Evolutionary conservation across 495 filamentous ascomycete genomes (phyloP), one percentile per base, ranked within the genome.

Genomic region (Xylaria grammica): DNA sequence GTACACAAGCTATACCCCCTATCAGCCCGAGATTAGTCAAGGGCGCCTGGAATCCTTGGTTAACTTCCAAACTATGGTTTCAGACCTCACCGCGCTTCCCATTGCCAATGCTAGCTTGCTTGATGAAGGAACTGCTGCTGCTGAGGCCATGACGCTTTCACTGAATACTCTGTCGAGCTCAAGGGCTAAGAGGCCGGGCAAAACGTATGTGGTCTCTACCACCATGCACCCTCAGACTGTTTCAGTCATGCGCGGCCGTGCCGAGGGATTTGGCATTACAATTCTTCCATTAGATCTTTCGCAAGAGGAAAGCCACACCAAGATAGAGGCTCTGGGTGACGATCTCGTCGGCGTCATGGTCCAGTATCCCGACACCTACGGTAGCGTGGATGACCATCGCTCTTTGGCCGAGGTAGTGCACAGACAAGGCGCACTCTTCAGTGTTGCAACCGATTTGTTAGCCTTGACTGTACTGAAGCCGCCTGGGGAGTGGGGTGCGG

Each of bases 1-100:
- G 95, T 99, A 99, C 77, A 99, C 95, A 44, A 97, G 94, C 75
- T 99, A 99, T 74, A 98, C 95, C 0, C 95, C 95, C 27, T 99
- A 99, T 76, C 95, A 99, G 75, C 94, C 95, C 2, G 95, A 99
- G 78, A 98, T 99, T 81, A 96, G 92, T 71, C 95, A 99, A 77
- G 95, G 91, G 34, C 90, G 92, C 45, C 78, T 96, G 66, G 96
- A 98, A 81, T 97, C 94, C 7, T 81, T 99, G 44, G 81, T 99
- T 48, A 99, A 99, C 81, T 99, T 96, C 78, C 95, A 99, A 84
- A 99, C 95, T 13, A 75, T 99, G 78, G 91, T 96, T 6, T 87
- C 90, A 7, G 95, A 99, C 72, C 81, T 99, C 50, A 99, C 95
- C 0, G 92, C 84, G 8, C 85, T 99, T 34, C 86, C 92, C 15